A percentile compares a stretch with the other conserved stretches of the same genome.
Evolutionary conservation across 2,329 filamentous ascomycete species (phyloP).

Genomic region (Fusarium brachygibbosum): DNA sequence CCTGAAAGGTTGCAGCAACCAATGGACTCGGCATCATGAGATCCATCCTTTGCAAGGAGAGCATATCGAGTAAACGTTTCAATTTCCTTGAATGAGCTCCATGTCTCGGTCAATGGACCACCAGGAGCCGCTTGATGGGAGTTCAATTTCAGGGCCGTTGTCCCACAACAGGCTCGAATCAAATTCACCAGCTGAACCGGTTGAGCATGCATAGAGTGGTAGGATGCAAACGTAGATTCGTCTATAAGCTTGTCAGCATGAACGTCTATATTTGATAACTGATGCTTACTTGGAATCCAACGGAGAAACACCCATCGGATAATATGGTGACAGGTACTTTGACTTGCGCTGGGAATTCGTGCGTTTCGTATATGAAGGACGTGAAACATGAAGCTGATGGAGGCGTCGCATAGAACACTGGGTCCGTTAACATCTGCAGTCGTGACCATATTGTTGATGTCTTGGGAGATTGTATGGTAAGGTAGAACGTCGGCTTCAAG

Average conservation of each 20-base stretch:
- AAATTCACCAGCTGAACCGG: slow-evolving; percentile 77
- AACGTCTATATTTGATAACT: background rate
- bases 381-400: slow-evolving; percentile 78
- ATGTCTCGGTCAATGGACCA: slow-evolving; percentile 63
- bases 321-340: slow-evolving; percentile 76
- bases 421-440: slow-evolving; percentile 88
- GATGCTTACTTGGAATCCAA: slow-evolving; percentile 82
- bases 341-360: slow-evolving; percentile 76
- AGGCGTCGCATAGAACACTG: slow-evolving; percentile 81
- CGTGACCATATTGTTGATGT: slow-evolving; percentile 78
- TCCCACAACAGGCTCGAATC: slow-evolving; percentile 77
- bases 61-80: slow-evolving; percentile 66
- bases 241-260: slow-evolving; percentile 57
- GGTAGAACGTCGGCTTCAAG: slow-evolving; percentile 75
- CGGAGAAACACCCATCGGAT: slow-evolving; percentile 84
- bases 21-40: background rate
- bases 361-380: slow-evolving; percentile 76
- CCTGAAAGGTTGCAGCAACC: slow-evolving; percentile 14
- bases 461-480: slow-evolving; percentile 75
- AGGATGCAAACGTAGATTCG: slow-evolving; percentile 76
- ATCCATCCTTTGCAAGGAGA: slow-evolving; percentile 61
- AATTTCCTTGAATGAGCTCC: slow-evolving; percentile 60
- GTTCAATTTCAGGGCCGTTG: slow-evolving; percentile 51
- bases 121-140: slow-evolving; percentile 58
- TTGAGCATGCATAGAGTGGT: slow-evolving; percentile 72